Evolutionary conservation across 169 alveolate species (phyloP).

Genomic region (Babesia ovis): DNA sequence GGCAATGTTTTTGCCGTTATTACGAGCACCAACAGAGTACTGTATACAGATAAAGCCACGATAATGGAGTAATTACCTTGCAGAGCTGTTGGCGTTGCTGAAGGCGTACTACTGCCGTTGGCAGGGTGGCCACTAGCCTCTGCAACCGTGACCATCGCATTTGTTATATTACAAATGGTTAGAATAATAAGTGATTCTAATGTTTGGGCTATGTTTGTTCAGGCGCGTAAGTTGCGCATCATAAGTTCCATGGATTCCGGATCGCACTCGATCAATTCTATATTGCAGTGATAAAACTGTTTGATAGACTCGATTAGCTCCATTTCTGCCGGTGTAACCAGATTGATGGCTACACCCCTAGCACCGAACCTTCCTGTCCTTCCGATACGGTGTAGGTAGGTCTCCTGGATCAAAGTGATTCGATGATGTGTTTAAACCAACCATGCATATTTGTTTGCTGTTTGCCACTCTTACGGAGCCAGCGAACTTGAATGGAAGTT

Average conservation of each 20-base stretch:
- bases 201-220: constrained; percentile 26
- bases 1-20: no score
- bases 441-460: constrained; percentile 38
- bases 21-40: not conserved
- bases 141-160: constrained; percentile 12
- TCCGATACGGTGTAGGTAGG: constrained; percentile 96
- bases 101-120: not conserved
- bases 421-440: not conserved
- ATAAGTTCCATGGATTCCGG: constrained; percentile 66
- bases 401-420: constrained; percentile 71
- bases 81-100: not conserved
- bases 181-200: constrained; percentile 15
- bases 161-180: not conserved
- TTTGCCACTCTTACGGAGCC: constrained; percentile 57
- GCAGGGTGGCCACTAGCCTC: not conserved
- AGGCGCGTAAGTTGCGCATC: constrained; percentile 69
- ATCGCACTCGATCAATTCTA: constrained; percentile 58
- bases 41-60: not conserved
- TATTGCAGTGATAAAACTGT: constrained; percentile 66
- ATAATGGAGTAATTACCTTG: not conserved
- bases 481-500: constrained; percentile 84
- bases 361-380: constrained; percentile 97
- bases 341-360: constrained; percentile 93
- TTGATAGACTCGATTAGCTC: constrained; percentile 74
- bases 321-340: constrained; percentile 72